A percentile compares a stretch with the other conserved stretches of the same genome.
phyloP scores from a whole-genome alignment of 306 rosid species.

The Prunus mira region DNA sequence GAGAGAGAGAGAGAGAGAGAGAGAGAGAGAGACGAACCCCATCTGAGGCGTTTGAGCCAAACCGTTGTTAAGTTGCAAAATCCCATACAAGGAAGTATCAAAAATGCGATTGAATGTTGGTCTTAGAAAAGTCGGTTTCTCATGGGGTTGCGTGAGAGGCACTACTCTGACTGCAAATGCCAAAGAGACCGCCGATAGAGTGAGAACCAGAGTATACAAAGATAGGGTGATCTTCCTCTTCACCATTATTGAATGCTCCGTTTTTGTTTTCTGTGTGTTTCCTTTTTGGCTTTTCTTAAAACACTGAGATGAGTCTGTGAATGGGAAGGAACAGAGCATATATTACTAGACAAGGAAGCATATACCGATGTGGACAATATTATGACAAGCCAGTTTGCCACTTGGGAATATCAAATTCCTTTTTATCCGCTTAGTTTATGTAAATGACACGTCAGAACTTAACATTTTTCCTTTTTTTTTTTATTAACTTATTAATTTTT shows the following conservation, averaged over 20 bases:
- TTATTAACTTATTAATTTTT: neutral
- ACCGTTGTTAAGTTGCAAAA: slow-evolving; percentile 66
- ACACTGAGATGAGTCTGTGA: neutral
- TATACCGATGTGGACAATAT: neutral
- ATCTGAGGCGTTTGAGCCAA: slow-evolving; percentile 91
- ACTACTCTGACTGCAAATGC: slow-evolving; percentile 35
- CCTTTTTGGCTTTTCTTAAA: neutral
- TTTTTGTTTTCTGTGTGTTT: neutral
- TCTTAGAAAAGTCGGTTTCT: slow-evolving; percentile 41
- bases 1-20: neutral
- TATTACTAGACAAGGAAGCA: neutral
- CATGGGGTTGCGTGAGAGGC: slow-evolving; percentile 47
- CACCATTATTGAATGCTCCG: slow-evolving; percentile 39
- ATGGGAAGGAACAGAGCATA: neutral
- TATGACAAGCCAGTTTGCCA: neutral
- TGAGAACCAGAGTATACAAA: slow-evolving; percentile 20
- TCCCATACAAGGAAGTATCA: slow-evolving; percentile 81
- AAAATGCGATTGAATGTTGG: slow-evolving; percentile 48
- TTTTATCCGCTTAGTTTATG: neutral
- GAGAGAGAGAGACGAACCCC: slow-evolving; percentile 59
- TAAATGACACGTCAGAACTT: neutral
- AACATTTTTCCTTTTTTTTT: too few relatives aligned
- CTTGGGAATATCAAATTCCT: neutral
- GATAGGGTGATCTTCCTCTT: slow-evolving; percentile 26
- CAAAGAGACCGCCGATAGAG: slow-evolving; percentile 28